Evolutionary conservation across 2,329 filamentous ascomycete genomes (phyloP), one percentile per base, ranked within the genome.

Genomic region (Trichoderma gracile): DNA sequence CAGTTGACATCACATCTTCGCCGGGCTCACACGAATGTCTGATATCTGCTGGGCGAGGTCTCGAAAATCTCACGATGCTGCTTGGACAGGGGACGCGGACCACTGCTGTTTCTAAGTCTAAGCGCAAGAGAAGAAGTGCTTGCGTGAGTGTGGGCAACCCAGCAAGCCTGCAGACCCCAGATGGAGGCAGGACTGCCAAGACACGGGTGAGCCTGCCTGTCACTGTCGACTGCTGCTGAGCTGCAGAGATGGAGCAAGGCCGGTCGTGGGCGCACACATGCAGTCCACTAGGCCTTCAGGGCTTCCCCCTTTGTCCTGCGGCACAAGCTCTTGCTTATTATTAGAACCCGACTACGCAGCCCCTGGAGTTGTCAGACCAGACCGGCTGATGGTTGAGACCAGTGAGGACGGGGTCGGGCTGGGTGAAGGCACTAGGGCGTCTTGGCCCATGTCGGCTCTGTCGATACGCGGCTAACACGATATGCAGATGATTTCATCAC

Each of bases 1-100:
- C 50, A 62, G 64, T 50, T 57, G 58, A 62, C 58, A 62, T 52
- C 57, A 65, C 49, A 50, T 43, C 63, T 56, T 42, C 42, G 33
- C 33, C 33, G 14, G 33, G 33, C 25, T 9, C 46, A 6, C 25
- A n/a, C 43, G 17, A 12, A 12, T n/a, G 15, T 19, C 42, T 45
- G 17, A n/a, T 10, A 10, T n/a, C 56, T 43, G 49, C 33, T 55
- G 38, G 33, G 30, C 62, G 50, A 57, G 27, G 30, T 53, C 52
- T 52, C 58, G 56, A 50, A 62, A 53, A 57, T 43, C 62, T 45
- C 12, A 12, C 12, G 42, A 46, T 53, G 64, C n/a, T 50, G 47
- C 21, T 30, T 55, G 49, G 30, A 46, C 43, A 21, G 14, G 33
- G 56, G 27, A 50, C 25, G 56, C 30, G 56, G 56, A 38, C 12